phyloP scores from a whole-genome alignment of 2,329 filamentous ascomycete species.

The Hypoxylon sp. region DNA sequence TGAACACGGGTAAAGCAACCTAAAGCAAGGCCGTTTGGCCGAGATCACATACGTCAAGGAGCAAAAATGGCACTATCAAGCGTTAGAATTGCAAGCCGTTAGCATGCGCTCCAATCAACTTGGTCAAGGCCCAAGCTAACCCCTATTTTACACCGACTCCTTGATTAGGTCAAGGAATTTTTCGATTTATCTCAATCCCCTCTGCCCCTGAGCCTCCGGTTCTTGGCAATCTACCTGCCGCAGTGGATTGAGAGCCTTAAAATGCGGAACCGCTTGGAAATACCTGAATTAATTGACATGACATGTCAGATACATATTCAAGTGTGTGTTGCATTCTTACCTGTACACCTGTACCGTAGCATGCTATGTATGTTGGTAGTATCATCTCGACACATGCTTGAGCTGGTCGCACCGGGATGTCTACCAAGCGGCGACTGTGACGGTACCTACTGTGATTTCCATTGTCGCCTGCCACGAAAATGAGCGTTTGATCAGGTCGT shows the following conservation, averaged over 20 bases:
- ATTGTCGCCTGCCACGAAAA: constrained; percentile 2
- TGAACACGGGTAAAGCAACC: constrained; percentile 6
- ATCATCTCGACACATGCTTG: constrained; percentile 2
- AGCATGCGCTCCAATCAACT: not conserved
- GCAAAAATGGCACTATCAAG: constrained; percentile 12
- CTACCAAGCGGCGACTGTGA: constrained; percentile 4
- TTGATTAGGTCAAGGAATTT: not conserved
- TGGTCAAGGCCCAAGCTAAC: not conserved
- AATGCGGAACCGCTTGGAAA: not conserved
- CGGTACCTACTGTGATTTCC: constrained; percentile 3
- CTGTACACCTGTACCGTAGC: too few species aligned
- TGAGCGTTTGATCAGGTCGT: constrained; percentile 1
- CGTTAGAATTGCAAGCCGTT: not conserved
- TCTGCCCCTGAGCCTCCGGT: constrained; percentile 17
- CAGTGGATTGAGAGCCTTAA: not conserved
- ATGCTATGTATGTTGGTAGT: not conserved
- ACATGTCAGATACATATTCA: too few species aligned
- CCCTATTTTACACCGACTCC: not conserved
- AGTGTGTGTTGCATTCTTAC: not conserved
- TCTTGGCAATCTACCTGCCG: constrained; percentile 26
- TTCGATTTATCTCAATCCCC: constrained; percentile 1
- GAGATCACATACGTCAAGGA: not conserved
- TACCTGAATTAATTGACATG: too few species aligned
- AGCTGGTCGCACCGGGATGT: constrained; percentile 2
- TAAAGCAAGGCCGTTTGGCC: constrained; percentile 1